phyloP scores from a whole-genome alignment of 2,329 filamentous ascomycete species.

The Pseudogymnoascus sp. region DNA sequence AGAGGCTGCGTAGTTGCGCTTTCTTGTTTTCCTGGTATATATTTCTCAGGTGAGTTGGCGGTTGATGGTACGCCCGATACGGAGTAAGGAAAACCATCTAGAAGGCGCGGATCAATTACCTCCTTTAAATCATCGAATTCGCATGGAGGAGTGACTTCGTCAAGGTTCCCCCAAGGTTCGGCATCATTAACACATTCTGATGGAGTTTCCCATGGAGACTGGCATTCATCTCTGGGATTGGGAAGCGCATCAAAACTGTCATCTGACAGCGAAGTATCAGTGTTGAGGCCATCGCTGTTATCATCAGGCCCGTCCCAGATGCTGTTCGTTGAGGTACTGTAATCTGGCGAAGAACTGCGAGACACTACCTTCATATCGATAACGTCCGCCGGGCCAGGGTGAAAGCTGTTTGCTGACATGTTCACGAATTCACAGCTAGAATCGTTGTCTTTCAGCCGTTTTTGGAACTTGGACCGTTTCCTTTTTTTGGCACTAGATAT shows the following conservation, averaged over 20 bases:
- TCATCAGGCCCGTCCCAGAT: conserved; percentile 13
- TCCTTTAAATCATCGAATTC: neutral
- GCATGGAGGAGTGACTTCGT: conserved; percentile 12
- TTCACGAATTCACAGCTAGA: neutral
- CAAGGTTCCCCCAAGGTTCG: conserved; percentile 14
- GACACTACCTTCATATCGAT: conserved; percentile 11
- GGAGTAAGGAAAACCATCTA: neutral
- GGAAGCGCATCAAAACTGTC: conserved; percentile 13
- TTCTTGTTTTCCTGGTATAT: neutral
- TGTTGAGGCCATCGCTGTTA: conserved; percentile 9
- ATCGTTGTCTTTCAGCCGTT: neutral
- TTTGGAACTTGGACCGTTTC: neutral
- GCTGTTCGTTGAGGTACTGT: conserved; percentile 9
- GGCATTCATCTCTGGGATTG: conserved; percentile 13
- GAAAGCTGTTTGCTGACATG: conserved; percentile 3
- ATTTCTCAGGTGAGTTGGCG: neutral
- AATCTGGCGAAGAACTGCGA: conserved; percentile 12
- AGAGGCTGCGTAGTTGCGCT: neutral
- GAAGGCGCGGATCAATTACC: neutral
- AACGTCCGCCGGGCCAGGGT: conserved; percentile 10
- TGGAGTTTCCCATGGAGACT: conserved; percentile 14
- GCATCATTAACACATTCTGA: conserved; percentile 13
- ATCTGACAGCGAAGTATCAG: conserved; percentile 15
- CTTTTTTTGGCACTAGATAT: neutral
- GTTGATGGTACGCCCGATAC: neutral